Percentiles rank a stretch among this genome's conserved stretches.
These are phyloP conservation scores for Xerophyta viscosa DNA, from an alignment of 106 monocot species.

Conservation along the genomic window DNA sequence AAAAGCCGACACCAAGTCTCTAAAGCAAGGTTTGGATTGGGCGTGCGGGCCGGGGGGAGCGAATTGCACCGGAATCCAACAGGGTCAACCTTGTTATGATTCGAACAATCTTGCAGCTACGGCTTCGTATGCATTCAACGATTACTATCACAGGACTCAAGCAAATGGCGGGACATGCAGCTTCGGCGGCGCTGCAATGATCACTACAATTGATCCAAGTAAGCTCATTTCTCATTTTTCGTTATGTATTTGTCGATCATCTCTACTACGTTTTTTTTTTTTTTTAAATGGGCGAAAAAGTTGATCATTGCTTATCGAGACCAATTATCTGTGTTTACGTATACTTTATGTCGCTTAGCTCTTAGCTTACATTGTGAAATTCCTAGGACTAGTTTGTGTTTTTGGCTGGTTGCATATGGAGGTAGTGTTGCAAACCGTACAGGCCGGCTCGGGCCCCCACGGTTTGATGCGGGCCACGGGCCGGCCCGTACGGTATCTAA, in stretches of 20 bases:
- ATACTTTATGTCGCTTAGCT: too few relatives aligned
- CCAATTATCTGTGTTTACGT: too few relatives aligned
- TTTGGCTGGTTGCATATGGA: too few relatives aligned
- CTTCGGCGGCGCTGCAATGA: conserved; percentile 50
- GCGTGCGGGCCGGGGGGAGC: conserved; percentile 80
- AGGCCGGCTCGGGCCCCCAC: too few relatives aligned
- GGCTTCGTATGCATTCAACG: conserved; percentile 70
- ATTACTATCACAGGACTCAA: conserved; percentile 62
- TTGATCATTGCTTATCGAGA: too few relatives aligned
- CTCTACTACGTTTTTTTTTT: neutral
- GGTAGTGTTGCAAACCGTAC: too few relatives aligned
- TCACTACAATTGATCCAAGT: conserved; percentile 56
- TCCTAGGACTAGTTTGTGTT: too few relatives aligned
- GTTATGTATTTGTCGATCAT: neutral
- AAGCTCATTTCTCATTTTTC: conserved; percentile 11
- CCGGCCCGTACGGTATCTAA: too few relatives aligned
- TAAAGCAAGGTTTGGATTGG: conserved; percentile 84
- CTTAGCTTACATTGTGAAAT: too few relatives aligned
- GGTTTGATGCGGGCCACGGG: too few relatives aligned
- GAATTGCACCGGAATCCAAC: conserved; percentile 76
- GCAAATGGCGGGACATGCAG: conserved; percentile 66
- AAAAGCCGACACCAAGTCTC: conserved; percentile 28
- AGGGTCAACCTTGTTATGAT: conserved; percentile 71
- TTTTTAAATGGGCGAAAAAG: too few relatives aligned
- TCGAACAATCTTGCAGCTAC: conserved; percentile 25